These are phyloP conservation scores for Alectoria sarmentosa DNA, from an alignment of 495 filamentous ascomycete genomes.

Conservation along the genomic window DNA sequence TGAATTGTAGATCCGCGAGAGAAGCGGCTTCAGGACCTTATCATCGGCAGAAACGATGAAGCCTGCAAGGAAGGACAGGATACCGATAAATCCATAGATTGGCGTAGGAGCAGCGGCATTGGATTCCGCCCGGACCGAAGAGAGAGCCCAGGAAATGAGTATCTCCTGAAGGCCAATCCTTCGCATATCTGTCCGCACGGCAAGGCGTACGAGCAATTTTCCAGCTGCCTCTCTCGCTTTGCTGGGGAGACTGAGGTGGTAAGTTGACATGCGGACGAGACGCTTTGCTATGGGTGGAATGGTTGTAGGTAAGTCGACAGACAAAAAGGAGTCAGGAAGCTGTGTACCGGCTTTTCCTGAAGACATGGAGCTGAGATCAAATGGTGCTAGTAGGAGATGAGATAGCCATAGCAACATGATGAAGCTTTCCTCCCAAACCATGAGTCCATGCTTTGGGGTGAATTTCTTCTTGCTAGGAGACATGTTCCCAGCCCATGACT, in stretches of 20 bases:
- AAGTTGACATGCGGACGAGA: conserved; percentile 61
- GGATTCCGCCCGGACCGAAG: conserved; percentile 39
- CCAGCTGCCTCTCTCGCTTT: conserved; percentile 87
- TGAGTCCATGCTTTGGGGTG: conserved; percentile 27
- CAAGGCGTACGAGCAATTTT: conserved; percentile 68
- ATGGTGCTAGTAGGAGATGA: conserved; percentile 86
- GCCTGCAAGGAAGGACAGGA: conserved; percentile 70
- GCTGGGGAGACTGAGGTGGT: conserved; percentile 64
- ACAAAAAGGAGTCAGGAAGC: conserved; percentile 25
- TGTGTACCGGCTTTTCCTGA: conserved; percentile 41
- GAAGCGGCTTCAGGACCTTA: conserved; percentile 44
- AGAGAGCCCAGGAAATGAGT: conserved; percentile 61
- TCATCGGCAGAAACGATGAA: conserved; percentile 53
- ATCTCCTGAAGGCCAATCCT: conserved; percentile 58
- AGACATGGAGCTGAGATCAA: conserved; percentile 82
- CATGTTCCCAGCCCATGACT: conserved; percentile 37
- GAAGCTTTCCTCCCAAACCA: conserved; percentile 84
- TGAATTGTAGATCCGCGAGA: conserved; percentile 45
- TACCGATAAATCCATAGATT: conserved; percentile 60
- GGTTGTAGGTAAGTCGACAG: conserved; percentile 30
- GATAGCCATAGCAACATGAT: conserved; percentile 87
- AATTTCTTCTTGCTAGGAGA: conserved; percentile 10
- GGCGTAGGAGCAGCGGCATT: conserved; percentile 34
- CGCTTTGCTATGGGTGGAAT: conserved; percentile 64
- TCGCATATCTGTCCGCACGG: conserved; percentile 84